phyloP scores from a whole-genome alignment of 495 filamentous ascomycete genomes.

The Hyaloscypha bicolor region DNA sequence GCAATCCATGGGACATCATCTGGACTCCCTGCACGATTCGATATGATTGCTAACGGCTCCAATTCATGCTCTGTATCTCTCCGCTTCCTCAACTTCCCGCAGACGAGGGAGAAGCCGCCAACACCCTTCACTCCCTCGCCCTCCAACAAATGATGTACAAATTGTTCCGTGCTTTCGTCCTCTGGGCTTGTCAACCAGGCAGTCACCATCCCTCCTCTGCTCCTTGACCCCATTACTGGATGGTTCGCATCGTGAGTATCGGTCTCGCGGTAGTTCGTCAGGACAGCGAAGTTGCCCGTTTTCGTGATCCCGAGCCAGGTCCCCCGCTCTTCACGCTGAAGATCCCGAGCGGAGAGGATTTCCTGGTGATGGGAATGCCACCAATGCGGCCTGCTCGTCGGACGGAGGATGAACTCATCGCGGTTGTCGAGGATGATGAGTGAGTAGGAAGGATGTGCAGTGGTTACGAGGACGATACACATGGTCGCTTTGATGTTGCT shows the following conservation, averaged over 20 bases:
- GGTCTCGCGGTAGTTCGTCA: conserved; percentile 93
- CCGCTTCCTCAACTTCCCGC: conserved; percentile 67
- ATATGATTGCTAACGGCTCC: conserved; percentile 81
- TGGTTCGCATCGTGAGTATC: conserved; percentile 52
- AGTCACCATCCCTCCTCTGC: conserved; percentile 83
- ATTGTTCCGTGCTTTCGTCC: conserved; percentile 56
- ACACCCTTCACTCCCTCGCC: conserved; percentile 69
- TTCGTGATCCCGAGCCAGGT: conserved; percentile 95
- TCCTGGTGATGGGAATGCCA: conserved; percentile 59
- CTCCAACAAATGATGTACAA: conserved; percentile 69
- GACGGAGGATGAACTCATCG: conserved; percentile 92
- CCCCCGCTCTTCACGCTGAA: conserved; percentile 60
- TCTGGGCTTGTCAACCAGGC: conserved; percentile 70
- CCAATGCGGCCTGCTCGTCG: conserved; percentile 81
- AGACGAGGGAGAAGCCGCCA: conserved; percentile 91
- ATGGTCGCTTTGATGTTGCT: conserved; percentile 46
- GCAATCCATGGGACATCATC: conserved; percentile 73
- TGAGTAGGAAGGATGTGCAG: conserved; percentile 85
- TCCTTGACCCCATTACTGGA: conserved; percentile 60
- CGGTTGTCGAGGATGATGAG: conserved; percentile 91
- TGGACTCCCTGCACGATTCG: conserved; percentile 73
- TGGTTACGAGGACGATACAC: conserved; percentile 93
- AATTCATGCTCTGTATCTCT: conserved; percentile 41
- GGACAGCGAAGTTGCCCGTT: conserved; percentile 80
- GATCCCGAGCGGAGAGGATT: conserved; percentile 53